A percentile compares a stretch with the other conserved stretches of the same genome.
phyloP scores from a whole-genome alignment of 768 basidiomycete species.

The Calvatia gigantea region DNA sequence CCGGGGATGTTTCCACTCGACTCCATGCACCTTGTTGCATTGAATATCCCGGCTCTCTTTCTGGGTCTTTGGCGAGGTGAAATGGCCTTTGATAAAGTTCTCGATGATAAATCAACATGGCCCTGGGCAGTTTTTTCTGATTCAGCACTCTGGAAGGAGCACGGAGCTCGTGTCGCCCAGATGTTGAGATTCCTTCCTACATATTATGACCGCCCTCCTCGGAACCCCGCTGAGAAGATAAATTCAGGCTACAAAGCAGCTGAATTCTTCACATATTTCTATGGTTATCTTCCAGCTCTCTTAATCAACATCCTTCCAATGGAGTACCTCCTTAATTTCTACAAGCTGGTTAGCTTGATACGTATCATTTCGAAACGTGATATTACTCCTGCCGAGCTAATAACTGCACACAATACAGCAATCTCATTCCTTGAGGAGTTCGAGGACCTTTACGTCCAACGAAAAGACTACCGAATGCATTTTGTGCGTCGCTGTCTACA shows the following conservation, averaged over 20 bases:
- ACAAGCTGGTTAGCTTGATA: conserved; percentile 25
- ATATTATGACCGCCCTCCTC: conserved; percentile 24
- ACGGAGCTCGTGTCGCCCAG: conserved; percentile 27
- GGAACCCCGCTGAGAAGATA: conserved; percentile 30
- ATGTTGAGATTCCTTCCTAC: conserved; percentile 20
- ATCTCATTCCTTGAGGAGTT: conserved; percentile 27
- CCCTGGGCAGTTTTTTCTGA: conserved; percentile 27
- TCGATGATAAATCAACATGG: conserved; percentile 17
- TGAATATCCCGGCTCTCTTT: conserved; percentile 36
- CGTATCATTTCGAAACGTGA: conserved; percentile 22
- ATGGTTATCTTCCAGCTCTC: conserved; percentile 30
- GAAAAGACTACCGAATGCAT: conserved; percentile 2
- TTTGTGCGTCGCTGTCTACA: conserved; percentile 7
- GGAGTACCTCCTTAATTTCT: conserved; percentile 29
- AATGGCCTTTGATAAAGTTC: conserved; percentile 19
- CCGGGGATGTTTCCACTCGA: conserved; percentile 35
- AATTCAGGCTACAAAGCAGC: conserved; percentile 35
- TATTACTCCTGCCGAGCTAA: conserved; percentile 19
- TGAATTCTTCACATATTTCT: conserved; percentile 31
- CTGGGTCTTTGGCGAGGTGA: conserved; percentile 30
- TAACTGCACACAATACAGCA: conserved; percentile 23
- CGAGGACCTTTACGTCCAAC: conserved; percentile 19
- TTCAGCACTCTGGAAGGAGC: conserved; percentile 27
- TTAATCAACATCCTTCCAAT: conserved; percentile 23
- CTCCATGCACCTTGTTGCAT: conserved; percentile 35